Evolutionary conservation across 2,329 filamentous ascomycete species (phyloP).

Genomic region (Aspergillus persii): DNA sequence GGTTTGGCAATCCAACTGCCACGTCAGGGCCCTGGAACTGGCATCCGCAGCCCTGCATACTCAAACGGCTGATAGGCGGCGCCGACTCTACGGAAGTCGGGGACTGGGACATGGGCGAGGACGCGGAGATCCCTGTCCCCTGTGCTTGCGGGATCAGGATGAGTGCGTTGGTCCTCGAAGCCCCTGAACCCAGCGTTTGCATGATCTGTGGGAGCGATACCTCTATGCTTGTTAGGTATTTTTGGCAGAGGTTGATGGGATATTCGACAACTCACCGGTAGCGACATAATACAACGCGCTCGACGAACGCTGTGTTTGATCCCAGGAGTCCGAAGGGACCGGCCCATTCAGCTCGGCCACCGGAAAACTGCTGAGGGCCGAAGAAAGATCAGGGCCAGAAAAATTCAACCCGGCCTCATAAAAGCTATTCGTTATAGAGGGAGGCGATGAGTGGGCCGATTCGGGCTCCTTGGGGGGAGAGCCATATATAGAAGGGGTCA

Average conservation of each 20-base stretch:
- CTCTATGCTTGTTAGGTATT: conserved; percentile 6
- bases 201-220: conserved; percentile 19
- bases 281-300: conserved; percentile 6
- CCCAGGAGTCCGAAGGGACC: conserved; percentile 4
- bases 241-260: not conserved
- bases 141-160: conserved; percentile 12
- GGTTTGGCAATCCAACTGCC: not conserved
- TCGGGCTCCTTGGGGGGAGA: not conserved
- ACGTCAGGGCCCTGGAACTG: not conserved
- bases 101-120: not conserved
- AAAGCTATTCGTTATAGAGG: not conserved
- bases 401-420: not conserved
- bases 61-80: not conserved
- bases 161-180: conserved; percentile 14
- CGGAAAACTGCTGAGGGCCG: not conserved
- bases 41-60: not conserved
- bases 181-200: conserved; percentile 10
- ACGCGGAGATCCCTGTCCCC: not conserved
- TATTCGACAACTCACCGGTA: conserved; percentile 8
- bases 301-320: not conserved
- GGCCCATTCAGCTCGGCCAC: not conserved
- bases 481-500: not conserved
- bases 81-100: not conserved
- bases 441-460: not conserved
- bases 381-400: not conserved